phyloP scores from a whole-genome alignment of 2,329 filamentous ascomycete genomes.

The Biscogniauxia mediterranea region DNA sequence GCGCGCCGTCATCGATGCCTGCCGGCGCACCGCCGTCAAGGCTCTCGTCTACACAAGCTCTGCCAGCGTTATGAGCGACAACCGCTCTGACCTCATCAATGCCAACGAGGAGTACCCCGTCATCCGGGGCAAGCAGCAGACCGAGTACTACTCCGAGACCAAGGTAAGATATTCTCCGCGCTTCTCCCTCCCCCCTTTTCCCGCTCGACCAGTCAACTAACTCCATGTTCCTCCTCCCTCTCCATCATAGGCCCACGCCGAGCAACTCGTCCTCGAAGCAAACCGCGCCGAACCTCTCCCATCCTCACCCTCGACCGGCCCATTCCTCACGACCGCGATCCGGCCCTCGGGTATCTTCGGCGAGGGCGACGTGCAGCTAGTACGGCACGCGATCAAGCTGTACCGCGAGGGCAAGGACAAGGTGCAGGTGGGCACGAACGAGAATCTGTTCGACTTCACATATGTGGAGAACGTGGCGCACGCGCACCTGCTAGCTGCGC shows the following conservation, averaged over 20 bases:
- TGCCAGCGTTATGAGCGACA: constrained; percentile 83
- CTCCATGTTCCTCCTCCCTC: background rate
- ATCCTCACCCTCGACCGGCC: constrained; percentile 35
- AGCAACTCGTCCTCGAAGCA: constrained; percentile 74
- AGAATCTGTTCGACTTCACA: constrained; percentile 63
- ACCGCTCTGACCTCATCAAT: constrained; percentile 73
- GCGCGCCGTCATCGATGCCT: constrained; percentile 70
- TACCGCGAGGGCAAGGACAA: constrained; percentile 67
- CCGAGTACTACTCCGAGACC: constrained; percentile 85
- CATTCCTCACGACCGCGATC: constrained; percentile 72
- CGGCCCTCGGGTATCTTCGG: constrained; percentile 90
- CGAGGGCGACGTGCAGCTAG: constrained; percentile 77
- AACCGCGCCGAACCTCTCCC: constrained; percentile 56
- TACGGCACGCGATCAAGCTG: constrained; percentile 71
- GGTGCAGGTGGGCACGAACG: constrained; percentile 74
- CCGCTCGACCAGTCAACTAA: background rate
- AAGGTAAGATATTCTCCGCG: constrained; percentile 57
- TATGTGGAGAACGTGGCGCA: constrained; percentile 66
- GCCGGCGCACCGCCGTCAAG: constrained; percentile 67
- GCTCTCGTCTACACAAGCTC: constrained; percentile 90
- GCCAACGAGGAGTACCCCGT: constrained; percentile 81
- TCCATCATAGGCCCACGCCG: constrained; percentile 63
- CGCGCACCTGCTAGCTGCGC: constrained; percentile 78
- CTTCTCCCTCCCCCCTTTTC: background rate
- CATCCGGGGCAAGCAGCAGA: constrained; percentile 67